These are phyloP conservation scores for Hanseniaspora gamundiae DNA, from an alignment of 1,139 yeast species.

Conservation along the genomic window DNA sequence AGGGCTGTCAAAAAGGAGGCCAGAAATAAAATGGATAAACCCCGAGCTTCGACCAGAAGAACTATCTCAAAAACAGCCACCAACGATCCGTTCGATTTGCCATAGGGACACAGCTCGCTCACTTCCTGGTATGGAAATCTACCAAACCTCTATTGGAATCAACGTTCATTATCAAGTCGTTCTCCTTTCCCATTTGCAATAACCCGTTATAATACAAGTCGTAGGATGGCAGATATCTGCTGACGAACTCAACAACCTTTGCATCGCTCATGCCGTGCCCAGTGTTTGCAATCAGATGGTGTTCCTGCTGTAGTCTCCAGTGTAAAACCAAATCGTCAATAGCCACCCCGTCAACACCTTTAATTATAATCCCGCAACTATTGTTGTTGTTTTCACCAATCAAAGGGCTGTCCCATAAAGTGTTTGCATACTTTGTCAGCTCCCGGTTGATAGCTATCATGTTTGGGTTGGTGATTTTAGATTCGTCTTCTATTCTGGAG, in stretches of 20 bases:
- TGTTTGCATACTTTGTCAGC: constrained; percentile 35
- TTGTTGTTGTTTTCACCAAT: constrained; percentile 14
- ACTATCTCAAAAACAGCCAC: no score
- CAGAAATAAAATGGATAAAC: neutral
- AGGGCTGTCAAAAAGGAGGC: no score
- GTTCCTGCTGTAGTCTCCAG: constrained; percentile 87
- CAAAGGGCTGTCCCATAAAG: constrained; percentile 55
- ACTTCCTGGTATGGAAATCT: neutral
- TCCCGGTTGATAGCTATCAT: constrained; percentile 37
- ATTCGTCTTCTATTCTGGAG: constrained; percentile 28
- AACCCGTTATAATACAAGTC: constrained; percentile 48
- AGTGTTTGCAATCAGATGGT: constrained; percentile 35
- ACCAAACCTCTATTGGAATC: constrained; percentile 21
- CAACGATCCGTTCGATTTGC: no score
- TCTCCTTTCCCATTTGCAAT: constrained; percentile 18
- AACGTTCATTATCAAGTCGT: constrained; percentile 24
- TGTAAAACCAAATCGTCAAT: constrained; percentile 46
- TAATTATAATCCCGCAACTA: constrained; percentile 39
- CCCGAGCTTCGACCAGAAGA: no score
- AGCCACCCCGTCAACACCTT: constrained; percentile 33
- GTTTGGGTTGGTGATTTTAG: constrained; percentile 13
- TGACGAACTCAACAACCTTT: constrained; percentile 54
- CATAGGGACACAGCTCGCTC: no score
- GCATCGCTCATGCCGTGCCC: constrained; percentile 76
- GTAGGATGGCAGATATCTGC: constrained; percentile 81